A percentile compares a stretch with the other conserved stretches of the same genome.
Conservation (phyloP, 805 yeast species). For the Barnettozyma californica region DNA sequence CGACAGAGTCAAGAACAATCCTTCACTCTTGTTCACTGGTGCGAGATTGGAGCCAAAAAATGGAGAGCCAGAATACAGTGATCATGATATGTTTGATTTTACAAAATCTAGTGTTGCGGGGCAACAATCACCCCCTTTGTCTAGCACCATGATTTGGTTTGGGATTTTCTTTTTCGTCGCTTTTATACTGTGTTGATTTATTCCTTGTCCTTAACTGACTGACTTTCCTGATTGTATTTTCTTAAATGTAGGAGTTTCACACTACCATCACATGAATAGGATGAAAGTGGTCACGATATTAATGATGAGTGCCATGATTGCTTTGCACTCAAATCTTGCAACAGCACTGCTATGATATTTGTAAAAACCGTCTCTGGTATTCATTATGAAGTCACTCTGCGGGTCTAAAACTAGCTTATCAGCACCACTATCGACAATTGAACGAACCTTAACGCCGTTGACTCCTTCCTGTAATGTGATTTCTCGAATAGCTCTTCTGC, state of each 20-base stretch:
- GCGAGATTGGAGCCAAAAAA: neutral
- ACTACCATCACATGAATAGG: neutral
- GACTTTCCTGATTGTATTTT: neutral
- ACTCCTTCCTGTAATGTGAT: slow-evolving; percentile 5
- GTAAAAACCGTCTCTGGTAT: slow-evolving; percentile 15
- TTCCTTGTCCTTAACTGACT: no score
- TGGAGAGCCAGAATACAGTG: neutral
- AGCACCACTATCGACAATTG: slow-evolving; percentile 3
- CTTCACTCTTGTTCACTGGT: slow-evolving; percentile 6
- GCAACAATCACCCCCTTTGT: neutral
- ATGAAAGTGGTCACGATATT: neutral
- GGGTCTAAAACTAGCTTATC: slow-evolving; percentile 12
- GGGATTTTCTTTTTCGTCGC: neutral
- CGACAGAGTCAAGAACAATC: slow-evolving; percentile 9
- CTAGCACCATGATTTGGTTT: neutral
- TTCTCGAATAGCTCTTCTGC: slow-evolving; percentile 6
- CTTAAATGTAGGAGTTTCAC: no score
- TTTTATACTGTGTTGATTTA: neutral
- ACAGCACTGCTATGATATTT: slow-evolving; percentile 3
- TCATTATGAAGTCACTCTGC: slow-evolving; percentile 12
- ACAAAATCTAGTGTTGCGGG: slow-evolving; percentile 3
- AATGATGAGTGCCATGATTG: neutral
- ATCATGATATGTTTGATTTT: slow-evolving; percentile 6
- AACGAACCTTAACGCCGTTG: slow-evolving; percentile 7
- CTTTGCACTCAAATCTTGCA: neutral